These are phyloP conservation scores for Syzygium jambos DNA, from an alignment of 345 rosid species.

Conservation along the genomic window DNA sequence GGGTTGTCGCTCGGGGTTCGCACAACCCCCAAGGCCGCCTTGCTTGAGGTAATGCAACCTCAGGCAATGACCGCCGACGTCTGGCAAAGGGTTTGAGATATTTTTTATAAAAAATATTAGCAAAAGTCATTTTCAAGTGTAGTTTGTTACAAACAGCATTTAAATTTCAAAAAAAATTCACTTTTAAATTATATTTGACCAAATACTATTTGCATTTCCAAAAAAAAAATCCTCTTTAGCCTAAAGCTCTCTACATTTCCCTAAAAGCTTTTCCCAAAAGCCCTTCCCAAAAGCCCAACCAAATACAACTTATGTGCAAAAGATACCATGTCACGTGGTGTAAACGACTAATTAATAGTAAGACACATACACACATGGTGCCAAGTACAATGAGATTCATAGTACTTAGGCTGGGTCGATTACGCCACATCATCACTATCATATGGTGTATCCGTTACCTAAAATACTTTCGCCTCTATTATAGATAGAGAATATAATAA, in stretches of 20 bases:
- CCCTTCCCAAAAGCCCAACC: background rate
- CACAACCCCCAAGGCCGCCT: too few relatives aligned
- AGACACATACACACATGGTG: background rate
- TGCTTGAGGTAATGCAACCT: too few relatives aligned
- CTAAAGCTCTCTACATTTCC: background rate
- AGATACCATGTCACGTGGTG: background rate
- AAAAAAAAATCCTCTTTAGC: background rate
- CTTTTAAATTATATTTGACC: background rate
- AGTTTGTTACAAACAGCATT: background rate
- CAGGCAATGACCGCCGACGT: too few relatives aligned
- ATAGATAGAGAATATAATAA: background rate
- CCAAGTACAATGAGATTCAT: background rate
- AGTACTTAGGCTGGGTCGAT: rapidly evolving
- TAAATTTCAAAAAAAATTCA: background rate
- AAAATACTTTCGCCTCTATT: rapidly evolving
- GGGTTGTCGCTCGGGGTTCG: too few relatives aligned
- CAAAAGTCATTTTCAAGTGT: background rate
- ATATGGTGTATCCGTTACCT: background rate
- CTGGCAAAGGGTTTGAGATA: background rate
- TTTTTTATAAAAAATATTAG: background rate
- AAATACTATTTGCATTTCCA: background rate
- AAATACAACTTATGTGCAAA: background rate
- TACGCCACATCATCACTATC: background rate
- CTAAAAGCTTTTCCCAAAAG: background rate
- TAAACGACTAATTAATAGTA: background rate